These are phyloP conservation scores for Ophiostoma pallidulum DNA, from an alignment of 2,329 filamentous ascomycete species.

Conservation along the genomic window DNA sequence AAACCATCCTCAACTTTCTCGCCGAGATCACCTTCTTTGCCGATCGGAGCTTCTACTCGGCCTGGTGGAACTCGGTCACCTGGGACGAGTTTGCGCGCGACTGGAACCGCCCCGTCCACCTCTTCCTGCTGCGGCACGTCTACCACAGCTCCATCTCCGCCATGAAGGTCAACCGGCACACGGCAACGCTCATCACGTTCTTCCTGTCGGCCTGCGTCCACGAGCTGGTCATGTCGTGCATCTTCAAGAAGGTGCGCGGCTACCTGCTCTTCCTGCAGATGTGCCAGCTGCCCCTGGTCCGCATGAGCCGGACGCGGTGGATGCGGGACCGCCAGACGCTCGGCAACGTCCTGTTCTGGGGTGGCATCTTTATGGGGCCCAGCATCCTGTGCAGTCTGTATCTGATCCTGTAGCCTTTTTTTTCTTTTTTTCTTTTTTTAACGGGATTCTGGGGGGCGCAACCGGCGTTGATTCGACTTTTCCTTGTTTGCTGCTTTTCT, in stretches of 20 bases:
- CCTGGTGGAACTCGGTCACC: slow-evolving; percentile 53
- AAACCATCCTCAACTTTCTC: slow-evolving; percentile 62
- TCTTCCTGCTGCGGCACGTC: slow-evolving; percentile 68
- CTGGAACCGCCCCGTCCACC: slow-evolving; percentile 70
- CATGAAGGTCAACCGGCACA: slow-evolving; percentile 58
- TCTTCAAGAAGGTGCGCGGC: slow-evolving; percentile 68
- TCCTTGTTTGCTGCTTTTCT: too few relatives aligned
- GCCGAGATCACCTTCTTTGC: slow-evolving; percentile 70
- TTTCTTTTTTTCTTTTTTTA: neutral
- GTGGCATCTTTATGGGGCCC: slow-evolving; percentile 67
- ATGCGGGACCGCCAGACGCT: slow-evolving; percentile 52
- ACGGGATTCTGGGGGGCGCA: neutral
- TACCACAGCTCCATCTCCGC: slow-evolving; percentile 70
- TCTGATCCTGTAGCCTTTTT: slow-evolving; percentile 37
- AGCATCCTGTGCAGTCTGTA: slow-evolving; percentile 56
- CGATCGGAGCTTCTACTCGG: slow-evolving; percentile 61
- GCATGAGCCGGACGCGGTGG: slow-evolving; percentile 56
- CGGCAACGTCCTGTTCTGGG: slow-evolving; percentile 70
- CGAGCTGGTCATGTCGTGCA: slow-evolving; percentile 70
- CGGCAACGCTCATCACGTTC: slow-evolving; percentile 68
- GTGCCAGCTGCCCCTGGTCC: slow-evolving; percentile 62
- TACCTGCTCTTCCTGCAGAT: slow-evolving; percentile 67
- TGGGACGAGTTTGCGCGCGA: slow-evolving; percentile 73
- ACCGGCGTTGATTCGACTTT: too few relatives aligned
- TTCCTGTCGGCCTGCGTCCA: slow-evolving; percentile 62